A percentile compares a stretch with the other conserved stretches of the same genome.
Conservation (phyloP, 169 alveolate species). For the Cryptosporidium ubiquitum region DNA sequence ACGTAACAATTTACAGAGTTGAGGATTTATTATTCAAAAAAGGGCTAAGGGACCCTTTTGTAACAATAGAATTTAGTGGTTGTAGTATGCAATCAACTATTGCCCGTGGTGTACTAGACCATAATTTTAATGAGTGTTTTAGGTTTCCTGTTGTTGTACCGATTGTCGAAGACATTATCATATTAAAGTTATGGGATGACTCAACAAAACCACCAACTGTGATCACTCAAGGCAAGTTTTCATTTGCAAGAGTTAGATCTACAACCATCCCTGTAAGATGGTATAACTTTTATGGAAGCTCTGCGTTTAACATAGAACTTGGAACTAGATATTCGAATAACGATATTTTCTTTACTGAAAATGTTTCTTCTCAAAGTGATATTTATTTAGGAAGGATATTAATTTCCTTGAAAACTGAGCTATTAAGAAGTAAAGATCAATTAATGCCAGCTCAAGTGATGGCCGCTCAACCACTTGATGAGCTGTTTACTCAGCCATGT, state of each 20-base stretch:
- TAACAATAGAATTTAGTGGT: slow-evolving; percentile 90
- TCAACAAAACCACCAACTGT: slow-evolving; percentile 74
- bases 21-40: slow-evolving; percentile 83
- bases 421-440: slow-evolving; percentile 83
- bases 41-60: slow-evolving; percentile 84
- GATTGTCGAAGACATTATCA: slow-evolving; percentile 87
- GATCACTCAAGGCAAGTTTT: slow-evolving; percentile 81
- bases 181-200: slow-evolving; percentile 89
- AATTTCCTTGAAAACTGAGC: slow-evolving; percentile 87
- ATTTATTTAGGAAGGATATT: slow-evolving; percentile 88
- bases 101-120: slow-evolving; percentile 79
- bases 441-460: slow-evolving; percentile 87
- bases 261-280: slow-evolving; percentile 83
- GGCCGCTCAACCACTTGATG: slow-evolving; percentile 87
- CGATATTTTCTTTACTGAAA: slow-evolving; percentile 47
- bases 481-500: slow-evolving; percentile 84
- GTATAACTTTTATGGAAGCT: slow-evolving; percentile 89
- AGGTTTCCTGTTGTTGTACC: slow-evolving; percentile 90
- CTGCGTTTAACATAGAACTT: slow-evolving; percentile 77
- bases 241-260: slow-evolving; percentile 82
- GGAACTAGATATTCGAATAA: slow-evolving; percentile 69
- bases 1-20: slow-evolving; percentile 84
- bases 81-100: slow-evolving; percentile 85
- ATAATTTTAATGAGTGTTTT: slow-evolving; percentile 90
- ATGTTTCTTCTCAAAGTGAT: slow-evolving; percentile 76